Conservation (phyloP, 2,329 filamentous ascomycete species). For the Fusarium sp. region DNA sequence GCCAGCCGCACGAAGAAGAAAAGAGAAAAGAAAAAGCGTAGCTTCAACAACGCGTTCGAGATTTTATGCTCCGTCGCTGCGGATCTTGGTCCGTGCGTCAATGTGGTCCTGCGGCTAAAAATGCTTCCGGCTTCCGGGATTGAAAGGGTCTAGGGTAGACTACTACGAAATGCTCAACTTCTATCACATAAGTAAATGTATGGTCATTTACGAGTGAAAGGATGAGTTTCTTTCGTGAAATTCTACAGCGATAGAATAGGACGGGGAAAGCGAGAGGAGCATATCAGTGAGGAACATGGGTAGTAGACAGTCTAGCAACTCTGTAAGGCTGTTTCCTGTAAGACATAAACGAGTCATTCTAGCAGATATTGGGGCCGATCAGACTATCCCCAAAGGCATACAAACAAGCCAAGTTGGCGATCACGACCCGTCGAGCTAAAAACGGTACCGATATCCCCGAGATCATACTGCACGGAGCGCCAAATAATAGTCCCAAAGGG, state of each 20-base stretch:
- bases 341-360: neutral
- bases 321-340: neutral
- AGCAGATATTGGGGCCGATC: neutral
- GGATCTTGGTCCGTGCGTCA: constrained; percentile 13
- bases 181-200: neutral
- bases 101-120: neutral
- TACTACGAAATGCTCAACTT: neutral
- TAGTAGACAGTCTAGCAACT: neutral
- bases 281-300: neutral
- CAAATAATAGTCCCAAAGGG: too few relatives aligned
- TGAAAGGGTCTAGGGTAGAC: neutral
- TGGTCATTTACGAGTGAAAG: neutral
- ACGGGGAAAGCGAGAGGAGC: neutral
- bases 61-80: constrained; percentile 44
- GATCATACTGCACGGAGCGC: neutral
- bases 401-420: neutral
- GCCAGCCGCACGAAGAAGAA: constrained; percentile 83
- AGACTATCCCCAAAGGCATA: neutral
- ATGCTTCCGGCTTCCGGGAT: constrained; percentile 6
- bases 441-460: too few relatives aligned
- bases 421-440: neutral
- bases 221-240: neutral
- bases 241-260: neutral
- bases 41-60: constrained; percentile 36
- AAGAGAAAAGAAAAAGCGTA: constrained; percentile 59